A percentile compares a stretch with the other conserved stretches of the same genome.
Conservation (phyloP, 345 rosid species). For the Brassica nigra region DNA sequence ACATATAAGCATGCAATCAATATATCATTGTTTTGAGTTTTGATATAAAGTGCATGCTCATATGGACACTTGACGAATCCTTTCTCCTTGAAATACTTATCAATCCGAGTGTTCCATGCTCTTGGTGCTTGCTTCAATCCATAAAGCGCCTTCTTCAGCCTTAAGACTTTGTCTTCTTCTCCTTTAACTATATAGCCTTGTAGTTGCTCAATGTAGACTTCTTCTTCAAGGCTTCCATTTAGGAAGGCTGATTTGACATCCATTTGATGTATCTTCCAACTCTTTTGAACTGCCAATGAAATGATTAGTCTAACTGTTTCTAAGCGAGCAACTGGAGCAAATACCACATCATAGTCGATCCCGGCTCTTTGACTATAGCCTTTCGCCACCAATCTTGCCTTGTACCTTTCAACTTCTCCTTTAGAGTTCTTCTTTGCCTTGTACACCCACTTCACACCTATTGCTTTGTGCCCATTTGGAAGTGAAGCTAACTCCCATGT, state of each 20-base stretch:
- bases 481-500: too few relatives aligned
- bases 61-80: background rate
- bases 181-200: background rate
- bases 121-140: background rate
- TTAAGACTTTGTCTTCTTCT: background rate
- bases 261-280: background rate
- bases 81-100: background rate
- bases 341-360: background rate
- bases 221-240: background rate
- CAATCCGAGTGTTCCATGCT: background rate
- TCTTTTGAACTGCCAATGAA: background rate
- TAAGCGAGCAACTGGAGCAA: background rate
- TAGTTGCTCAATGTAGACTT: background rate
- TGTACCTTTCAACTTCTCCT: background rate
- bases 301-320: background rate
- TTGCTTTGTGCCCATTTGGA: background rate
- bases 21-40: background rate
- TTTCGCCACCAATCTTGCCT: background rate
- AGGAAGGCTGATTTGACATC: background rate
- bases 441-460: background rate
- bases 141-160: background rate
- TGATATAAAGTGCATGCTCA: conserved; percentile 10
- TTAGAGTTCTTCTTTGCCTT: background rate
- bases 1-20: background rate
- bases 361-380: background rate